Percentiles rank a stretch among this genome's conserved stretches.
Evolutionary conservation across 257 asterid genomes (phyloP).

Genomic region (Rehmannia glutinosa): DNA sequence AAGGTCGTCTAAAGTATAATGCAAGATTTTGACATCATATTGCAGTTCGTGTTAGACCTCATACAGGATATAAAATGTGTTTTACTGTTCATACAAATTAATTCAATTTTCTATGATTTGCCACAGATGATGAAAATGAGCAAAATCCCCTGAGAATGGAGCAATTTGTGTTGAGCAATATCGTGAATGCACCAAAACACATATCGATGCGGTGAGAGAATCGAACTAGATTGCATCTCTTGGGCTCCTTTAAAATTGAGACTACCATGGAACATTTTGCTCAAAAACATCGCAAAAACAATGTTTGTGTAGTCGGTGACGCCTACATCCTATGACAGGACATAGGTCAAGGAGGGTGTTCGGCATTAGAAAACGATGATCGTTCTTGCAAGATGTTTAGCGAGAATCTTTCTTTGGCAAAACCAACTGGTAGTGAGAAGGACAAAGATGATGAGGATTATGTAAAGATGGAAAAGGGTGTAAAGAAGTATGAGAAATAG

Average conservation of each 20-base stretch:
- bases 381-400: slow-evolving; percentile 60
- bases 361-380: slow-evolving; percentile 65
- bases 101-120: not conserved
- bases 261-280: slow-evolving; percentile 56
- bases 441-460: slow-evolving; percentile 18
- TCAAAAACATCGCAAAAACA: slow-evolving; percentile 39
- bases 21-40: no score
- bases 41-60: no score
- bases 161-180: slow-evolving; percentile 49
- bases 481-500: slow-evolving; percentile 42
- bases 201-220: slow-evolving; percentile 44
- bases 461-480: slow-evolving; percentile 27
- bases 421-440: not conserved
- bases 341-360: slow-evolving; percentile 78
- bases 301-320: slow-evolving; percentile 64
- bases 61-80: no score
- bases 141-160: slow-evolving; percentile 52
- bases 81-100: not conserved
- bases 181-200: slow-evolving; percentile 23
- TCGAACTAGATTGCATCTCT: slow-evolving; percentile 39
- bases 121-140: slow-evolving; percentile 41
- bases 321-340: slow-evolving; percentile 92
- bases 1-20: no score
- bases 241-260: slow-evolving; percentile 45
- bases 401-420: slow-evolving; percentile 27